These are phyloP conservation scores for Gossypium thurberi DNA, from an alignment of 345 rosid species.

Conservation along the genomic window DNA sequence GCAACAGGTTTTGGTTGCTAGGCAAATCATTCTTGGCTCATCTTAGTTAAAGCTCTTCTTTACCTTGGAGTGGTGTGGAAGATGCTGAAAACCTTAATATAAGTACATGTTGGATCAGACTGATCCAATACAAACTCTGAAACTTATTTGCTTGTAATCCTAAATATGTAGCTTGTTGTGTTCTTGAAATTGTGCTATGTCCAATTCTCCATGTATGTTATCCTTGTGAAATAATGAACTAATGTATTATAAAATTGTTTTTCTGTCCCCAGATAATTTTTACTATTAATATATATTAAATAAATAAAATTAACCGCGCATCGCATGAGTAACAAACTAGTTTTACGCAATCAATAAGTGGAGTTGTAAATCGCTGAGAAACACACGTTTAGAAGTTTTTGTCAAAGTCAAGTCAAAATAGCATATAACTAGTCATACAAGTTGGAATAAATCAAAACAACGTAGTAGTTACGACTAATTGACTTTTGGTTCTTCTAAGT, in stretches of 20 bases:
- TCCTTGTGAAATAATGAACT: constrained; percentile 3
- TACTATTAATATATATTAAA: too few relatives aligned
- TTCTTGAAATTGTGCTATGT: background rate
- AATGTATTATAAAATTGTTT: background rate
- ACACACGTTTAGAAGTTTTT: too few relatives aligned
- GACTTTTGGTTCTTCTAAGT: background rate
- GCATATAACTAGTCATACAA: background rate
- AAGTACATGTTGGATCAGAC: constrained; percentile 3
- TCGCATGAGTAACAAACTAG: too few relatives aligned
- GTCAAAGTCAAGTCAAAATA: background rate
- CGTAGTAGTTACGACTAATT: background rate
- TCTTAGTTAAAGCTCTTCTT: constrained; percentile 16
- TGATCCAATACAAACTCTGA: background rate
- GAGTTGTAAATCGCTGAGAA: too few relatives aligned
- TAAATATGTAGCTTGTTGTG: background rate
- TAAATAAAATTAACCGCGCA: too few relatives aligned
- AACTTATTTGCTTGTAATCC: background rate
- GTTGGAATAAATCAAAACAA: background rate
- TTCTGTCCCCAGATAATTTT: background rate
- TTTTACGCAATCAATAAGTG: too few relatives aligned
- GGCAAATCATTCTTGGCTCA: constrained; percentile 98
- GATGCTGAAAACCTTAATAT: constrained; percentile 4
- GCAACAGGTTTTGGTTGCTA: constrained; percentile 17
- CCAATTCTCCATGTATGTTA: background rate
- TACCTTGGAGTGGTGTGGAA: background rate